phyloP scores from a whole-genome alignment of 306 rosid species.

The Oxytropis ochrocephala region DNA sequence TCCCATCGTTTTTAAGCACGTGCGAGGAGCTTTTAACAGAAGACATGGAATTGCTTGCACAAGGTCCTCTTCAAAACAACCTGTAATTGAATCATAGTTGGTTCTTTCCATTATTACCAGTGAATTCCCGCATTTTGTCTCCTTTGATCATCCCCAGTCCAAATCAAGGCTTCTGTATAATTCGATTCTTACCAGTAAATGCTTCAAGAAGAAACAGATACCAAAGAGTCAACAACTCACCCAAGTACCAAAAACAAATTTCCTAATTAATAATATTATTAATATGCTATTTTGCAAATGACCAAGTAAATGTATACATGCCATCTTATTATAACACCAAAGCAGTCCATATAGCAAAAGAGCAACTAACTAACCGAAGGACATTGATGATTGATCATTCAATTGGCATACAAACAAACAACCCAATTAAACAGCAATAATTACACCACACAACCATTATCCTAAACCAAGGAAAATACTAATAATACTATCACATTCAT shows the following conservation, averaged over 20 bases:
- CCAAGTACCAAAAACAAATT: not conserved
- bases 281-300: not conserved
- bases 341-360: not conserved
- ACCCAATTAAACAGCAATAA: not conserved
- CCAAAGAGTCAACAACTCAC: not conserved
- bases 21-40: constrained; percentile 13
- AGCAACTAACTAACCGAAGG: not conserved
- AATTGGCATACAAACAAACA: not conserved
- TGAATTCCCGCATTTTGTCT: constrained; percentile 19
- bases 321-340: not conserved
- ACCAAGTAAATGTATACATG: not conserved
- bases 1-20: constrained; percentile 17
- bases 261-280: not conserved
- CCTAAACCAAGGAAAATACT: not conserved
- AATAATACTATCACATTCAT: not conserved
- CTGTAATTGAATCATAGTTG: constrained; percentile 12
- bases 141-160: constrained; percentile 13
- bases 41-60: constrained; percentile 31
- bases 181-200: constrained; percentile 8
- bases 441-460: not conserved
- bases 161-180: constrained; percentile 20
- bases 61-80: constrained; percentile 21
- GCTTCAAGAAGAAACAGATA: constrained; percentile 19
- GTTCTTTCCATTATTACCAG: constrained; percentile 19
- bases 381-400: not conserved